Evolutionary conservation across 2,329 filamentous ascomycete genomes (phyloP), one percentile per base, ranked within the genome.

Genomic region (Cladosporium sphaerospermum): DNA sequence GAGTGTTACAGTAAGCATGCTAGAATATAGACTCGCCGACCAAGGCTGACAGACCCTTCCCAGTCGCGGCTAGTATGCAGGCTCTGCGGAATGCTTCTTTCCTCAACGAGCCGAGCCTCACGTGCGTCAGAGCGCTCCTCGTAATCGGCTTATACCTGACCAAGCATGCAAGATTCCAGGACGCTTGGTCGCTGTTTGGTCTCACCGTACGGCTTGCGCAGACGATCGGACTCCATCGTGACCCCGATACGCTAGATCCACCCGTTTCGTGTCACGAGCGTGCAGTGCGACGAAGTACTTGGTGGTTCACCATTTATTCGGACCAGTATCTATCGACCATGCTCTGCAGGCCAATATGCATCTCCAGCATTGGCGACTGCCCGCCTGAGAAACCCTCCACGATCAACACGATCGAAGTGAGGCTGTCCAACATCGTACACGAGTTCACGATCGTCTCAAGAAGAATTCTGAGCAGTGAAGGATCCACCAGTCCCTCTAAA

Each of bases 231-330:
- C 67, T 78, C 13, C 75, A 78, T 59, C 71, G 75, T 4, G 71
- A 77, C 56, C 74, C 74, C 2, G 73, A 70, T 54, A 68, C 69
- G 36, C 67, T 75, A 18, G 67, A 76, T 49, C 71, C 73, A n/a
- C 57, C 69, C 3, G 67, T 68, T 18, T 66, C 70, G 1, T 63
- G 70, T 7, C 64, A 67, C 28, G 73, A 77, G 57, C 69, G 67
- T 43, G 66, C 67, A 9, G 64, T 72, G 9, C 67, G 75, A 5
- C 72, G 71, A 46, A 70, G 70, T 10, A 62, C 77, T 1, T 78
- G 75, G 75, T 78, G 75, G 75, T 75, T 74, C 70, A 73, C 77
- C 67, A 59, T 78, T n/a, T 72, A 76, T 52, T 72, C 76, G 67
- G 75, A 78, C 48, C 73, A 76, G 53, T 70, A 77, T 43, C 76